Percentiles rank a stretch among this genome's conserved stretches.
Evolutionary conservation across 495 filamentous ascomycete species (phyloP).

Genomic region (Tuber calosporum): DNA sequence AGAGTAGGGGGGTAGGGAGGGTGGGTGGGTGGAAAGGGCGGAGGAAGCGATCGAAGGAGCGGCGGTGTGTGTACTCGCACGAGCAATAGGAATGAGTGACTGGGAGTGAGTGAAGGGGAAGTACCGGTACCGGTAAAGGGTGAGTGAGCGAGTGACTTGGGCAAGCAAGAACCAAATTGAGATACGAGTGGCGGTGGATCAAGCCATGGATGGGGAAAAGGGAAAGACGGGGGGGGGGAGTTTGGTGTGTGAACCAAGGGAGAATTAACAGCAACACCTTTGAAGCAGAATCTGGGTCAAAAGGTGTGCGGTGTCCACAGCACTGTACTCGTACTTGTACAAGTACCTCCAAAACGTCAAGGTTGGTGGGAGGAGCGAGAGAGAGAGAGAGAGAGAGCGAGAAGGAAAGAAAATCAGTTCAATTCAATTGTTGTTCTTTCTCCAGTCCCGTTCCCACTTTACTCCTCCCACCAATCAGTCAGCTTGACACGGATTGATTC

Average conservation of each 20-base stretch:
- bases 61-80: neutral
- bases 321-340: too few relatives aligned
- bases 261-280: constrained; percentile 19
- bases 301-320: neutral
- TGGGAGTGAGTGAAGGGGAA: constrained; percentile 5
- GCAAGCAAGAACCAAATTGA: constrained; percentile 5
- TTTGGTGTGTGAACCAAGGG: constrained; percentile 24
- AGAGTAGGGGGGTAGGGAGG: constrained; percentile 19
- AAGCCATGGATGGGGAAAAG: constrained; percentile 14
- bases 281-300: neutral
- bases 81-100: constrained; percentile 3
- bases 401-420: neutral
- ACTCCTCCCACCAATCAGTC: neutral
- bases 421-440: neutral
- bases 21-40: constrained; percentile 11
- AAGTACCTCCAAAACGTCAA: too few relatives aligned
- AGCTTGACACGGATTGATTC: neutral
- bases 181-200: constrained; percentile 37
- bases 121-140: too few relatives aligned
- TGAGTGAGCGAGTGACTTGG: constrained; percentile 2
- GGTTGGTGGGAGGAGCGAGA: neutral
- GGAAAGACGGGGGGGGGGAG: constrained; percentile 30
- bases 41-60: neutral
- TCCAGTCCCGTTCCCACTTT: neutral
- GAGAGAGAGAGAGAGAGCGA: neutral